A percentile compares a stretch with the other conserved stretches of the same genome.
Evolutionary conservation across 202 grass and related monocot species (phyloP).

Genomic region (Schoenoplectus triqueter): DNA sequence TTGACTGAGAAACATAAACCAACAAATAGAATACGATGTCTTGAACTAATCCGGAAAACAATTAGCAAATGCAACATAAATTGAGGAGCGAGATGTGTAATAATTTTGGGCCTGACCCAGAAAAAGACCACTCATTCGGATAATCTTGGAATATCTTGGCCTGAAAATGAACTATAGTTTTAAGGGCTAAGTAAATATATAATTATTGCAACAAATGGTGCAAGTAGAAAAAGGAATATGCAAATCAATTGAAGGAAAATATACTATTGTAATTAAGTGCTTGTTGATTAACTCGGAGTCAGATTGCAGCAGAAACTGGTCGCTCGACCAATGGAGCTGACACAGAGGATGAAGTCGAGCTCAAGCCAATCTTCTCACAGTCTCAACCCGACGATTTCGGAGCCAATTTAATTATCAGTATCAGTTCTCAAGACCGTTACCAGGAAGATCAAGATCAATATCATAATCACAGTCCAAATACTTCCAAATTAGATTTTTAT

Average conservation of each 20-base stretch:
- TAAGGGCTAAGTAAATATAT: no score
- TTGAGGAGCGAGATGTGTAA: no score
- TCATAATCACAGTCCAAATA: conserved; percentile 40
- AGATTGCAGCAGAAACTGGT: conserved; percentile 93
- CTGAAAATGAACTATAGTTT: no score
- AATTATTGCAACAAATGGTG: no score
- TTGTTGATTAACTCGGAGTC: conserved; percentile 58
- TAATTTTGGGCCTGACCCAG: no score
- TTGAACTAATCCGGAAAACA: no score
- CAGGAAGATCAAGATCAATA: background rate
- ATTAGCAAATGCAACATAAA: no score
- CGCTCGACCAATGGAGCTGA: conserved; percentile 49
- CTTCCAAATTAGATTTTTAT: conserved; percentile 55
- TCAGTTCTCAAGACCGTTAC: conserved; percentile 33
- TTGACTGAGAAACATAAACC: background rate
- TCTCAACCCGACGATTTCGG: conserved; percentile 83
- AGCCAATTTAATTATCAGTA: conserved; percentile 47
- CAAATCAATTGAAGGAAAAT: no score
- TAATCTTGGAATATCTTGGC: no score
- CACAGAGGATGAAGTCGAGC: conserved; percentile 40
- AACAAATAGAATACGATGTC: background rate
- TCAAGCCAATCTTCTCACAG: conserved; percentile 84
- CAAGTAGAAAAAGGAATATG: no score
- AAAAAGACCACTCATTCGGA: no score
- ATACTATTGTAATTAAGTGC: background rate